These are phyloP conservation scores for Alternaria sp. DNA, from an alignment of 2,329 filamentous ascomycete genomes.

Conservation along the genomic window DNA sequence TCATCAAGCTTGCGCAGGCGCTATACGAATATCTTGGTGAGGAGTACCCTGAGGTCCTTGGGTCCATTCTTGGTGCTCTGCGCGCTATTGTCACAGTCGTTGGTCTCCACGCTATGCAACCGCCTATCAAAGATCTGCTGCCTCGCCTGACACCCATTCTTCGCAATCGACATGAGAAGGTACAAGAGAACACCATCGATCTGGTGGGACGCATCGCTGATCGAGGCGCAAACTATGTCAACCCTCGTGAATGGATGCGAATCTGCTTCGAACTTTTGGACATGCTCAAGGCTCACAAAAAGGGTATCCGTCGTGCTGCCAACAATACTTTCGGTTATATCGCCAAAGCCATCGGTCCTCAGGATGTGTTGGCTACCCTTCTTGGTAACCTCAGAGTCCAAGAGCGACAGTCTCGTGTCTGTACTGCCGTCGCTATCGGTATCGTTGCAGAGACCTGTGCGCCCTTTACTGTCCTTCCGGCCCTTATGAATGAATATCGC, in stretches of 20 bases:
- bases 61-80: slow-evolving; percentile 92
- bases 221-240: slow-evolving; percentile 93
- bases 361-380: slow-evolving; percentile 93
- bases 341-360: slow-evolving; percentile 96
- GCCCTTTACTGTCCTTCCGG: slow-evolving; percentile 97
- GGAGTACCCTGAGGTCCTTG: slow-evolving; percentile 96
- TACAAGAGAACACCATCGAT: slow-evolving; percentile 99
- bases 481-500: slow-evolving; percentile 98
- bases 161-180: slow-evolving; percentile 97
- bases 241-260: slow-evolving; percentile 98
- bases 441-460: slow-evolving; percentile 99
- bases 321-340: slow-evolving; percentile 99
- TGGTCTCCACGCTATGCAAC: slow-evolving; percentile 97
- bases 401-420: slow-evolving; percentile 97
- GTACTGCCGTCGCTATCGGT: slow-evolving; percentile 96
- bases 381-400: slow-evolving; percentile 97
- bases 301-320: slow-evolving; percentile 95
- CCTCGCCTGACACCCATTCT: slow-evolving; percentile 97
- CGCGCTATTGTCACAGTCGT: slow-evolving; percentile 97
- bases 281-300: slow-evolving; percentile 99
- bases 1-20: slow-evolving; percentile 93
- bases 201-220: slow-evolving; percentile 97
- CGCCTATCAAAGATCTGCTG: slow-evolving; percentile 93
- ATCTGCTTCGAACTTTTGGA: slow-evolving; percentile 99
- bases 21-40: slow-evolving; percentile 98